A percentile compares a stretch with the other conserved stretches of the same genome.
phyloP scores from a whole-genome alignment of 2,329 filamentous ascomycete genomes.

The Botryotinia globosa region DNA sequence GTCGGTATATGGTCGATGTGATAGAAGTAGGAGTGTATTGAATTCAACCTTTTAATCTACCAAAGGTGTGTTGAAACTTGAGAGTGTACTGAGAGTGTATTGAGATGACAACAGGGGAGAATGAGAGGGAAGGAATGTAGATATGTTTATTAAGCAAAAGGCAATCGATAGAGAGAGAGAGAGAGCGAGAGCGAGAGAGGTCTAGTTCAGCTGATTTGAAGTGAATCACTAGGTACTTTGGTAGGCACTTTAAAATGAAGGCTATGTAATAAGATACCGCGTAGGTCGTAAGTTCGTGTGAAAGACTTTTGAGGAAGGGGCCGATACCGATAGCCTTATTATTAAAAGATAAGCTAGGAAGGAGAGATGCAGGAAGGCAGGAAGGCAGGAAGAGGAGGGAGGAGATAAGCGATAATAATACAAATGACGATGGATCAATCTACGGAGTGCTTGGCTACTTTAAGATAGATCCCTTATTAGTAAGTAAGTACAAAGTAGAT shows the following conservation, averaged over 20 bases:
- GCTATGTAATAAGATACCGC: not conserved
- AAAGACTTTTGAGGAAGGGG: not conserved
- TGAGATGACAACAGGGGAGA: no score
- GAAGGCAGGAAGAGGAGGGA: not conserved
- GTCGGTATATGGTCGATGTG: not conserved
- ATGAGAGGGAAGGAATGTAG: not conserved
- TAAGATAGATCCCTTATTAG: no score
- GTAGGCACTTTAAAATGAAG: not conserved
- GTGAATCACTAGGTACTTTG: not conserved
- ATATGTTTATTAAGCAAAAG: not conserved
- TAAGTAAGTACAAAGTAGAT: not conserved
- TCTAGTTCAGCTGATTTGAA: not conserved
- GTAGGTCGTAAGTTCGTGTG: not conserved
- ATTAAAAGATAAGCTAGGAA: not conserved
- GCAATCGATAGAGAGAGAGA: not conserved
- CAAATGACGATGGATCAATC: not conserved
- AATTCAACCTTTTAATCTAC: not conserved
- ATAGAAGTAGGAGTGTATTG: not conserved
- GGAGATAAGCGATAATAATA: slow-evolving; percentile 1
- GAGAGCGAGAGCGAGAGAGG: not conserved
- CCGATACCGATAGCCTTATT: not conserved
- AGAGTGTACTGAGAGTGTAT: no score
- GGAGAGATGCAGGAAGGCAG: not conserved
- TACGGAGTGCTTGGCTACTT: not conserved
- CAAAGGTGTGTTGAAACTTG: not conserved